These are phyloP conservation scores for Pseudoscleropodium purum DNA, from an alignment of 225 moss, liverwort and hornwort species.

Conservation along the genomic window DNA sequence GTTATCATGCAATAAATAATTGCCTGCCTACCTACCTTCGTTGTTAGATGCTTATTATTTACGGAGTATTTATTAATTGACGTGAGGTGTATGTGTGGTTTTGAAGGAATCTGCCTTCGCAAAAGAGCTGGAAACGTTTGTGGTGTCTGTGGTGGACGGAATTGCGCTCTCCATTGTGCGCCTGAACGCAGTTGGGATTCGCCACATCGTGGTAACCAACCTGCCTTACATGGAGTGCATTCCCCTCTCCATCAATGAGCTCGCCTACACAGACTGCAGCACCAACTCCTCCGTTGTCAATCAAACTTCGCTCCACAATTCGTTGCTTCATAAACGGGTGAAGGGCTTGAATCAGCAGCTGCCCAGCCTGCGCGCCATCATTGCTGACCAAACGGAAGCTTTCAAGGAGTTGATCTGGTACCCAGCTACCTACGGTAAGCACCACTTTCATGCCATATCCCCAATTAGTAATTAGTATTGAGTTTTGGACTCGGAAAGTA, in stretches of 20 bases:
- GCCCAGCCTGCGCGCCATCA: background rate
- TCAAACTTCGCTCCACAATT: background rate
- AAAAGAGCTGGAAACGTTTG: background rate
- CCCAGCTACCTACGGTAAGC: background rate
- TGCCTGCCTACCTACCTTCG: no score
- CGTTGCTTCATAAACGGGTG: background rate
- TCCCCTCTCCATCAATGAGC: background rate
- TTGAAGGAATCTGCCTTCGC: background rate
- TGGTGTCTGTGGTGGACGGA: conserved; percentile 8
- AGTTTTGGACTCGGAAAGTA: background rate
- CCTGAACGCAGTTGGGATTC: background rate
- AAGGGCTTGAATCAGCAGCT: background rate
- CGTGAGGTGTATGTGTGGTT: background rate
- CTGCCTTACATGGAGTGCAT: background rate
- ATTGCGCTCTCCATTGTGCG: background rate
- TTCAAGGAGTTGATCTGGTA: background rate
- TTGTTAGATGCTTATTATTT: background rate
- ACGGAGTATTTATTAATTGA: background rate
- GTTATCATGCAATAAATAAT: background rate
- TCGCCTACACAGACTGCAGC: background rate
- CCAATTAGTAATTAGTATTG: background rate
- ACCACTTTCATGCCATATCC: background rate
- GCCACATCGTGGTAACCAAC: conserved; percentile 1
- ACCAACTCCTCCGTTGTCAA: background rate
- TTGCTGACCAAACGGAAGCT: background rate